These are phyloP conservation scores for Podosphaera xanthii DNA, from an alignment of 2,329 filamentous ascomycete genomes.

Conservation along the genomic window DNA sequence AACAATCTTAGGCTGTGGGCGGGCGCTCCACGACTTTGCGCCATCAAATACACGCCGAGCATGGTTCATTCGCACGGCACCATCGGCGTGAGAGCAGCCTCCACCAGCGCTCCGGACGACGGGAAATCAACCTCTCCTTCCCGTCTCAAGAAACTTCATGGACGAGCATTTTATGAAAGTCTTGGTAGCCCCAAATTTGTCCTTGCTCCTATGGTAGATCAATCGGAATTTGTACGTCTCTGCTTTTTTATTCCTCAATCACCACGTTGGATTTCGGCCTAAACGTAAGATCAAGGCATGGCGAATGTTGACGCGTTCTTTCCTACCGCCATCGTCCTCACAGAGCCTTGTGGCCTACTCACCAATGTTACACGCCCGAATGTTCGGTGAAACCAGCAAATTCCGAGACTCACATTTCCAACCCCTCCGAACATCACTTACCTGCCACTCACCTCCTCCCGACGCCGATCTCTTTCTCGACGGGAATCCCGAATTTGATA, in stretches of 20 bases:
- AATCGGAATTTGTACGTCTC: conserved; percentile 73
- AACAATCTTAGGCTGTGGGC: conserved; percentile 11
- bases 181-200: conserved; percentile 80
- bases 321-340: conserved; percentile 44
- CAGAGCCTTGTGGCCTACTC: conserved; percentile 63
- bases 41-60: conserved; percentile 7
- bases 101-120: neutral
- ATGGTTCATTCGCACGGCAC: conserved; percentile 3
- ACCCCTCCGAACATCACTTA: conserved; percentile 19
- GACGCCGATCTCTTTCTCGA: conserved; percentile 40
- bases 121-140: neutral
- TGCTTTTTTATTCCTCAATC: conserved; percentile 1
- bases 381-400: conserved; percentile 55
- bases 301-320: conserved; percentile 89
- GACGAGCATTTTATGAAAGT: conserved; percentile 81
- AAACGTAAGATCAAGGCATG: conserved; percentile 42
- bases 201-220: conserved; percentile 92
- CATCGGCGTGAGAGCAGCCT: conserved; percentile 3
- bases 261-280: neutral
- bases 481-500: conserved; percentile 63
- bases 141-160: conserved; percentile 40
- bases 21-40: conserved; percentile 11
- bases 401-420: conserved; percentile 71
- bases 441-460: conserved; percentile 11
- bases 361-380: conserved; percentile 85